These are phyloP conservation scores for Ambrosiella xylebori DNA, from an alignment of 2,329 filamentous ascomycete genomes.

Conservation along the genomic window DNA sequence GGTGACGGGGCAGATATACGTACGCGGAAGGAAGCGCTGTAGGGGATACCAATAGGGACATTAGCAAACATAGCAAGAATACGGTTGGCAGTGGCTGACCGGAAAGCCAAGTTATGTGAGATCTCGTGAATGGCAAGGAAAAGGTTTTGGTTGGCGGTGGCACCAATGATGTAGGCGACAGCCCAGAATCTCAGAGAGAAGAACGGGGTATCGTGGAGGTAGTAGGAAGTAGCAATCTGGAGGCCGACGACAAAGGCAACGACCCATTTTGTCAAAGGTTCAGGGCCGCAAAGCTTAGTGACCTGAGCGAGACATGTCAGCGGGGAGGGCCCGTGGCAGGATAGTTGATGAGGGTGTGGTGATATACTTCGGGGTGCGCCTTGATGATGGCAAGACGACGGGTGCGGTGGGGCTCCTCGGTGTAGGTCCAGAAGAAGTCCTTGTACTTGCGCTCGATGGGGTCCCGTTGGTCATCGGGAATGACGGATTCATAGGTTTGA, in stretches of 20 bases:
- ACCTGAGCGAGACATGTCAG: constrained; percentile 36
- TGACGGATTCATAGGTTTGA: constrained; percentile 1
- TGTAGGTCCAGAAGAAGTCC: constrained; percentile 95
- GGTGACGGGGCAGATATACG: constrained; percentile 17
- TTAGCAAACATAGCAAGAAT: constrained; percentile 86
- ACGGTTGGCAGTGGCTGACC: constrained; percentile 60
- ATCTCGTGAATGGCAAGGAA: constrained; percentile 99
- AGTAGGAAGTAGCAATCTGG: constrained; percentile 61
- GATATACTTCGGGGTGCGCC: constrained; percentile 74
- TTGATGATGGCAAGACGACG: constrained; percentile 90
- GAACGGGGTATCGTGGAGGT: constrained; percentile 60
- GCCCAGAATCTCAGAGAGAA: constrained; percentile 72
- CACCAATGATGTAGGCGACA: constrained; percentile 78
- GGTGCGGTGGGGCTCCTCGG: constrained; percentile 89
- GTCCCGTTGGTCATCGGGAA: constrained; percentile 9
- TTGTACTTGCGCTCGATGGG: constrained; percentile 17
- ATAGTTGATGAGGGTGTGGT: constrained; percentile 3
- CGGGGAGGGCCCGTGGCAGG: not conserved
- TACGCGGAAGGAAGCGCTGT: constrained; percentile 87
- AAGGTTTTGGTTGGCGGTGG: constrained; percentile 93
- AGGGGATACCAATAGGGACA: constrained; percentile 85
- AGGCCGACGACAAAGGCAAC: constrained; percentile 69
- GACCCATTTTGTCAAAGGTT: constrained; percentile 88
- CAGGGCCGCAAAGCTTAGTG: constrained; percentile 89
- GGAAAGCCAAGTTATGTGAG: constrained; percentile 91